These are phyloP conservation scores for Aspergillus bombycis DNA, from an alignment of 2,329 filamentous ascomycete species.

Conservation along the genomic window DNA sequence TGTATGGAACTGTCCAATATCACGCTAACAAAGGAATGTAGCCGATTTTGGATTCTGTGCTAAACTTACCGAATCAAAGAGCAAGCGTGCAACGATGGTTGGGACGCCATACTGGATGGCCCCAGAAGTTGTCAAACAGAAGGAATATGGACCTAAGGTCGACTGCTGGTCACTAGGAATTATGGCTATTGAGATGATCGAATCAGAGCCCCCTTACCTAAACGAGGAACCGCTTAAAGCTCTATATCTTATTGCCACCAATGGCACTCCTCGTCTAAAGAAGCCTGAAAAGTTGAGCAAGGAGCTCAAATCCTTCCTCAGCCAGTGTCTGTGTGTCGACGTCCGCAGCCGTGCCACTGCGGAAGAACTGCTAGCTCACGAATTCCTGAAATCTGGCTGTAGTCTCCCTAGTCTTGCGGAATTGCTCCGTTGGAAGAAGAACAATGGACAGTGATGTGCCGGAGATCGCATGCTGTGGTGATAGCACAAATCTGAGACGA, in stretches of 20 bases:
- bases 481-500: background rate
- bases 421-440: slow-evolving; percentile 70
- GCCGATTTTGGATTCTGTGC: slow-evolving; percentile 99
- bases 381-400: slow-evolving; percentile 93
- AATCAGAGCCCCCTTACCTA: slow-evolving; percentile 94
- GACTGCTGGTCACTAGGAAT: slow-evolving; percentile 99
- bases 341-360: slow-evolving; percentile 93
- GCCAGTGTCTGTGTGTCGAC: slow-evolving; percentile 93
- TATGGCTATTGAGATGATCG: slow-evolving; percentile 99
- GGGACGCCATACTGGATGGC: slow-evolving; percentile 99
- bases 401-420: slow-evolving; percentile 80
- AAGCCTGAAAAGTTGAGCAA: slow-evolving; percentile 98
- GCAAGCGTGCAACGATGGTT: slow-evolving; percentile 98
- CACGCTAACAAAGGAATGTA: slow-evolving; percentile 45
- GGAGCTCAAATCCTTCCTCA: slow-evolving; percentile 95
- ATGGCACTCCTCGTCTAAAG: slow-evolving; percentile 94
- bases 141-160: slow-evolving; percentile 97
- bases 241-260: slow-evolving; percentile 95
- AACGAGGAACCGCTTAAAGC: slow-evolving; percentile 98
- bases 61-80: slow-evolving; percentile 95
- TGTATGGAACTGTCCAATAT: background rate
- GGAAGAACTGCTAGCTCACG: slow-evolving; percentile 84
- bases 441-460: slow-evolving; percentile 38
- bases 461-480: slow-evolving; percentile 7
- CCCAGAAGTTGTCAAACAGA: slow-evolving; percentile 98